Conservation (phyloP, 2,329 filamentous ascomycete species). For the Paecilomyces sp. region DNA sequence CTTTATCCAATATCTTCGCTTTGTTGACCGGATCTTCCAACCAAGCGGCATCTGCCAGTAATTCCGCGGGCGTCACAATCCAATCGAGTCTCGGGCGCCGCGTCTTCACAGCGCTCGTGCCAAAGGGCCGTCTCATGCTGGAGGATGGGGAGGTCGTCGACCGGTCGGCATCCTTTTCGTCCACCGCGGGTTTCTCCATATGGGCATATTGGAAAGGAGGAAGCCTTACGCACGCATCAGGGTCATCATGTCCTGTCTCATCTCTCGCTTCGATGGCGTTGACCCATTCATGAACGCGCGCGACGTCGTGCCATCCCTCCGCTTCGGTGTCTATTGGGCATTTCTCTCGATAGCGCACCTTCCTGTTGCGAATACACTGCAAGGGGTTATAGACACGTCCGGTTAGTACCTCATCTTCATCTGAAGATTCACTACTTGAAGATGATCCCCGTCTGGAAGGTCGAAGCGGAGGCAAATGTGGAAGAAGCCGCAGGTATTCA, state of each 20-base stretch:
- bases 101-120: constrained; percentile 48
- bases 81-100: constrained; percentile 76
- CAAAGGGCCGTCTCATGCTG: constrained; percentile 34
- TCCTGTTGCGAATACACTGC: constrained; percentile 86
- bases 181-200: constrained; percentile 8
- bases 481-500: constrained; percentile 75
- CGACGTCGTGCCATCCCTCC: constrained; percentile 70
- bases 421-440: constrained; percentile 5
- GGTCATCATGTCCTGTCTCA: constrained; percentile 36
- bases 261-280: constrained; percentile 55
- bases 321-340: constrained; percentile 65
- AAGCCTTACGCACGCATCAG: constrained; percentile 38
- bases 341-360: constrained; percentile 71
- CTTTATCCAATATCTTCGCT: constrained; percentile 68
- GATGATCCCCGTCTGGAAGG: constrained; percentile 6
- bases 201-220: constrained; percentile 31
- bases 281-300: constrained; percentile 68
- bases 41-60: constrained; percentile 89
- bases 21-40: constrained; percentile 77
- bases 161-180: constrained; percentile 18
- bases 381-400: constrained; percentile 82
- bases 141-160: constrained; percentile 28
- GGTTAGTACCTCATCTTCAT: constrained; percentile 33
- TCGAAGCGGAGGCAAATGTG: constrained; percentile 64
- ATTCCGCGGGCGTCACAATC: constrained; percentile 73